Base-by-base conservation (phyloP, 2,329 filamentous ascomycete genomes). In the Neurospora crassa region DNA sequence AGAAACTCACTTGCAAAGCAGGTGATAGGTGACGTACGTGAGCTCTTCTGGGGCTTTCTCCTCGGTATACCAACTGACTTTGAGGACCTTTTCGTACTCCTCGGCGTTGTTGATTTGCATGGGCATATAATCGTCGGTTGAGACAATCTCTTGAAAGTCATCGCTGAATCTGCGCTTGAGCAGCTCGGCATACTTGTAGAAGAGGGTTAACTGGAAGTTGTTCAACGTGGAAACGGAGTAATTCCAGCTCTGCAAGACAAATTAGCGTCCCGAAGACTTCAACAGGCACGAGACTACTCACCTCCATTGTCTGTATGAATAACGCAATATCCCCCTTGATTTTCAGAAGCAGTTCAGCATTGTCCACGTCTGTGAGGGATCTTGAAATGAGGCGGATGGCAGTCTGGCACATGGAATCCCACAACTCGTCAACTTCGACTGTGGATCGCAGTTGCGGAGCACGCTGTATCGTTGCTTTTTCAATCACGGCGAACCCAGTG, bases 101-200 rank as follows among this genome's bases (percentile, higher is more conserved):
- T 97, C 94, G 18, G 87, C 82, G 24, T 91, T 94, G 77, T 94
- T 93, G 79, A 98, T 97, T 1, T 93, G 92, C 96, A 99, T 98
- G 2, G 96, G 96, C 95, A 99, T 99, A 81, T 99, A 99, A 81
- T 99, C 96, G 79, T 99, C 96, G 0, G 93, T 97, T n/a, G 92
- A 90, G 18, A 91, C 88, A 76, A 90, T 90, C 86, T 98, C 95
- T 79, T 96, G 91, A 79, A 99, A 99, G 80, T 98, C 95, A 75
- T 96, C 92, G 79, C 93, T 97, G 78, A 98, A 99, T 67, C 94
- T 89, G 73, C 89, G 89, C 82, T 97, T 97, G 71, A 99, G 86
- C 11, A 98, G 84, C 75, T 96, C 92, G 0, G 94, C 93, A 79
- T 99, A 99, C 79, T 95, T 97, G 74, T 95, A 91, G 79, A 99